Evolutionary conservation across 1,139 yeast genomes (phyloP), one percentile per base, ranked within the genome.

Genomic region (Sugiyamaella sp.): DNA sequence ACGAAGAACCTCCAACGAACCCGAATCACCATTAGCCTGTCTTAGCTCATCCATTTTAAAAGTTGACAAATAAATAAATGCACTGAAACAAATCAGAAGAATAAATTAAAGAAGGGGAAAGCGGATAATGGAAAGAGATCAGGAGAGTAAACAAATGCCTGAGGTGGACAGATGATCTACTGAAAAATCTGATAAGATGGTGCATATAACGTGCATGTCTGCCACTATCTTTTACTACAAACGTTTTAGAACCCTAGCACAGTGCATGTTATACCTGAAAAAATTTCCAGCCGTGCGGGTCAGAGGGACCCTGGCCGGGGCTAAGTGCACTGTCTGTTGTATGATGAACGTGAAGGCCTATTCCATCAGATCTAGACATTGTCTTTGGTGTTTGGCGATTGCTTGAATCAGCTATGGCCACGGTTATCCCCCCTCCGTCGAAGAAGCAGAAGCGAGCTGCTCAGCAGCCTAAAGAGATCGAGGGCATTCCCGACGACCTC

Each of bases 371-470:
- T n/a, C n/a, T n/a, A n/a, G n/a, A n/a, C n/a, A n/a, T 9, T 2
- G 12, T 42, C 37, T 20, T 17, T 27, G 37, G 8, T 27, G 9
- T 42, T 42, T 16, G 12, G 17, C 46, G 14, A 3, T 4, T 33
- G 35, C 27, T 33, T n/a, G 19, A 32, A 17, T 21, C 45, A 29
- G 21, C 16, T 4, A 93, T 93, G 99, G 95, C 99, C 57, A 93
- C 99, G 2, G 78, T 89, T 47, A 72, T 93, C 47, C 99, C 99
- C 22, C 99, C 98, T 45, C 95, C 89, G 33, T 86, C 96, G 0
- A 93, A 93, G 71, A 87, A 84, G 67, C 97, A 90, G 70, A 87
- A 81, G 71, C 82, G 84, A 65, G 88, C 80, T 61, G 95, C 95
- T 3, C 97, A 90, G 68, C 78, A 81, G 65, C 89, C 88, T 10